Evolutionary conservation across 1,139 yeast genomes (phyloP).

Genomic region (Hemisphaericaspora subhashii): DNA sequence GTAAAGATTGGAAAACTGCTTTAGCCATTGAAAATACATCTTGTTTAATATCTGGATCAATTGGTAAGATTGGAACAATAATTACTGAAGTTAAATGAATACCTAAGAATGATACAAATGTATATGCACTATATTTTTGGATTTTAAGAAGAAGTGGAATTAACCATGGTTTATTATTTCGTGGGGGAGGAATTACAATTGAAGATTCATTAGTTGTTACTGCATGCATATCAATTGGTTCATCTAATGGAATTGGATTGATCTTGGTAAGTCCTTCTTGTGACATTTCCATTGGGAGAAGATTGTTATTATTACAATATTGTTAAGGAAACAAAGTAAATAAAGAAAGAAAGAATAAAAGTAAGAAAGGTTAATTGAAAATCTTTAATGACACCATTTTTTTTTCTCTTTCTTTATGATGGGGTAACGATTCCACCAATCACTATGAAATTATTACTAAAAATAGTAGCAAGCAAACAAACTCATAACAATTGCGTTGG

Average conservation of each 20-base stretch:
- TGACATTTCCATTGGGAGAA: not conserved
- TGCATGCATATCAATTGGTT: conserved; percentile 1
- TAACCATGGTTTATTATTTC: conserved; percentile 10
- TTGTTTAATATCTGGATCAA: conserved; percentile 40
- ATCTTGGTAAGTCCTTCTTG: conserved; percentile 6
- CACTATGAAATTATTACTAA: not conserved
- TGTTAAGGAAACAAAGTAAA: no score
- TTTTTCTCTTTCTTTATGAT: not conserved
- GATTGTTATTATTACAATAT: no score
- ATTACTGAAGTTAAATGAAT: conserved; percentile 61
- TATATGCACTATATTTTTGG: conserved; percentile 66
- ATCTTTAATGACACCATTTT: no score
- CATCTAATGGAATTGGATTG: conserved; percentile 11
- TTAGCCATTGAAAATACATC: conserved; percentile 63
- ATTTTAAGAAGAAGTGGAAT: conserved; percentile 16
- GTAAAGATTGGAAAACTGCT: conserved; percentile 55
- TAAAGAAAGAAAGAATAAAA: no score
- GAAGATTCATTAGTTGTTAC: not conserved
- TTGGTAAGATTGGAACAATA: conserved; percentile 51
- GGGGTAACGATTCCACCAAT: not conserved
- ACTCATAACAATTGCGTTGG: not conserved
- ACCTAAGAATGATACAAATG: conserved; percentile 57
- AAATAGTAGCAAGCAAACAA: not conserved
- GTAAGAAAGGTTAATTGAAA: no score
- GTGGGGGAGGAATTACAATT: not conserved